These are phyloP conservation scores for Erythrobasidium yunnanense DNA, from an alignment of 768 basidiomycete species.

Conservation along the genomic window DNA sequence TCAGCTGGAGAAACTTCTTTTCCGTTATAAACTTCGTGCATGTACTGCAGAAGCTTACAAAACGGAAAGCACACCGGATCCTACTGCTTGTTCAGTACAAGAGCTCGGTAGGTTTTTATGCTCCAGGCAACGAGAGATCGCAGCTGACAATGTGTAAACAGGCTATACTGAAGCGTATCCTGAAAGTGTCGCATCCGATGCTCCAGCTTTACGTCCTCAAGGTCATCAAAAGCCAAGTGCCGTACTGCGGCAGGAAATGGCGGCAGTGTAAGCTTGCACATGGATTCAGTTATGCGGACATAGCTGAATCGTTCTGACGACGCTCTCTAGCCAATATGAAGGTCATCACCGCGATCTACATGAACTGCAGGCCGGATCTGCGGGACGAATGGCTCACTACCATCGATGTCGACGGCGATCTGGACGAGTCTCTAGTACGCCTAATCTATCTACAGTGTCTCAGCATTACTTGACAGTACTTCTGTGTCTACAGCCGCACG, in stretches of 20 bases:
- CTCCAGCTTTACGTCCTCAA: slow-evolving; percentile 89
- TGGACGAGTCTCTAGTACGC: slow-evolving; percentile 70
- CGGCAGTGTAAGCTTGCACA: slow-evolving; percentile 60
- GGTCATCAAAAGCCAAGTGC: slow-evolving; percentile 96
- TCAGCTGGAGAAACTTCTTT: slow-evolving; percentile 97
- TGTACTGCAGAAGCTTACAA: slow-evolving; percentile 94
- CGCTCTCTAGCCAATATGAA: slow-evolving; percentile 85
- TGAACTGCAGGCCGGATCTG: slow-evolving; percentile 91
- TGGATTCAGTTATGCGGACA: not conserved
- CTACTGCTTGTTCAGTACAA: slow-evolving; percentile 96
- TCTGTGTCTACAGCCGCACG: slow-evolving; percentile 89
- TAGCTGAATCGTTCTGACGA: not conserved
- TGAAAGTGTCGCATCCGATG: slow-evolving; percentile 86
- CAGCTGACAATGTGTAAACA: slow-evolving; percentile 38
- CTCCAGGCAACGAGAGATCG: not conserved
- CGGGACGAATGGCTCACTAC: slow-evolving; percentile 96
- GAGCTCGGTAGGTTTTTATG: slow-evolving; percentile 60
- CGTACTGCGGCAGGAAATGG: slow-evolving; percentile 96
- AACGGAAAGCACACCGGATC: slow-evolving; percentile 84
- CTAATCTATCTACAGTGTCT: no score
- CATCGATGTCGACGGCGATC: slow-evolving; percentile 76
- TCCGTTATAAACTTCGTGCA: slow-evolving; percentile 92
- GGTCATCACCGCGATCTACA: slow-evolving; percentile 93
- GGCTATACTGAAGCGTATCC: slow-evolving; percentile 90
- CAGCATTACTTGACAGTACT: no score